Evolutionary conservation across 108 stramenopile species (phyloP).

Genomic region (Epipyxis sp.): DNA sequence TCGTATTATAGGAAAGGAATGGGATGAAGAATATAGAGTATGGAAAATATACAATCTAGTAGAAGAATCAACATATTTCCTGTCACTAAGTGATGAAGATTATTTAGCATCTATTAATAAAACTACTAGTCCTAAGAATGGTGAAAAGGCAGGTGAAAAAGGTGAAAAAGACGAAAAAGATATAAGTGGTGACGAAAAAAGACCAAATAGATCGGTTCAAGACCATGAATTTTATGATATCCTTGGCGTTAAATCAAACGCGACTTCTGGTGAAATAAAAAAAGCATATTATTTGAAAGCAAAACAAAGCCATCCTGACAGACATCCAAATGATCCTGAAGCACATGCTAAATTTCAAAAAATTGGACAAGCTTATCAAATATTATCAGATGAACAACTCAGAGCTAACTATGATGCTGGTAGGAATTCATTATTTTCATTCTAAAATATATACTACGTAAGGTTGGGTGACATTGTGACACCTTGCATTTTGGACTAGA

Average conservation of each 20-base stretch:
- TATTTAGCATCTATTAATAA: background rate
- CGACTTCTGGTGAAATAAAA: constrained; percentile 73
- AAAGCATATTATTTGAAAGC: constrained; percentile 85
- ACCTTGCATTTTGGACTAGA: no score
- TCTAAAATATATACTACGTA: no score
- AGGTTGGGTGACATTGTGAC: no score
- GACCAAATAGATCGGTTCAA: no score
- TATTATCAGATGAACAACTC: constrained; percentile 70
- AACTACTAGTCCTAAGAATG: background rate
- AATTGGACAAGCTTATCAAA: constrained; percentile 82
- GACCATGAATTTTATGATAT: constrained; percentile 77
- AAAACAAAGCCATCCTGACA: constrained; percentile 76
- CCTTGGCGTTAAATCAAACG: constrained; percentile 71
- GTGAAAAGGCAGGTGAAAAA: background rate
- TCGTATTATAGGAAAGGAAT: background rate
- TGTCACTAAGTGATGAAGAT: constrained; percentile 37
- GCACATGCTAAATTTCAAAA: constrained; percentile 77
- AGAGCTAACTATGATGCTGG: constrained; percentile 70
- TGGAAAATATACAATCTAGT: constrained; percentile 38
- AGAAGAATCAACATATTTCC: constrained; percentile 28
- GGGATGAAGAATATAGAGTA: constrained; percentile 33
- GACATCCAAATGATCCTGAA: constrained; percentile 23
- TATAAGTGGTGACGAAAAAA: background rate
- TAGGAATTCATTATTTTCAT: no score
- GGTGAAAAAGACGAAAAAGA: constrained; percentile 41